Percentiles rank a stretch among this genome's conserved stretches.
phyloP scores from a whole-genome alignment of 2,329 filamentous ascomycete species.

The Pseudophaeomoniella oleicola region DNA sequence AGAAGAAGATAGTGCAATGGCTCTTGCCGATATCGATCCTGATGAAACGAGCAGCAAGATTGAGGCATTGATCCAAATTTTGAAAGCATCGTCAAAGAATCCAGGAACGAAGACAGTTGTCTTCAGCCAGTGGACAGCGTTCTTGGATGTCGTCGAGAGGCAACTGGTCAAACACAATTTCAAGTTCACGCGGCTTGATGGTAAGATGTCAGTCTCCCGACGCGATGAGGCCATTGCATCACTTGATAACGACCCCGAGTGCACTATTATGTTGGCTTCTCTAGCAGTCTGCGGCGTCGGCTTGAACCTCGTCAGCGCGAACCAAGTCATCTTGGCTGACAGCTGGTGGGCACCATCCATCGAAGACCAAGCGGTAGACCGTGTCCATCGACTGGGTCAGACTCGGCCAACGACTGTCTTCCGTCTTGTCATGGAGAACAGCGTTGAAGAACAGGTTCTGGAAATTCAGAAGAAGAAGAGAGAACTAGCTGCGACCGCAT shows the following conservation, averaged over 20 bases:
- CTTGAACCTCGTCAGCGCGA: slow-evolving; percentile 71
- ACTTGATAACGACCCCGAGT: slow-evolving; percentile 52
- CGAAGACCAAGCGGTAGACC: slow-evolving; percentile 80
- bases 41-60: slow-evolving; percentile 68
- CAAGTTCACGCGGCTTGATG: slow-evolving; percentile 60
- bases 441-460: slow-evolving; percentile 68
- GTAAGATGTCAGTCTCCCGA: slow-evolving; percentile 54
- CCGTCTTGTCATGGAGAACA: slow-evolving; percentile 64
- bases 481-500: slow-evolving; percentile 61
- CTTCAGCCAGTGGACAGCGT: slow-evolving; percentile 68
- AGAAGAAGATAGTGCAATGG: slow-evolving; percentile 29
- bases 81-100: slow-evolving; percentile 54
- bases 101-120: slow-evolving; percentile 62
- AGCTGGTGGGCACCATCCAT: slow-evolving; percentile 90
- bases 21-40: slow-evolving; percentile 38
- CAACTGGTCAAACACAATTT: slow-evolving; percentile 48
- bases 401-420: slow-evolving; percentile 65
- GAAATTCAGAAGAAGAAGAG: slow-evolving; percentile 68
- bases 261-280: slow-evolving; percentile 66
- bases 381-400: slow-evolving; percentile 76
- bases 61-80: slow-evolving; percentile 59
- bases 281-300: slow-evolving; percentile 73
- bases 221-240: slow-evolving; percentile 59
- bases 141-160: slow-evolving; percentile 61
- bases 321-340: slow-evolving; percentile 71